Percentiles rank a stretch among this genome's conserved stretches.
Conservation (phyloP, 306 rosid species). For the Lathyrus tuberosus region DNA sequence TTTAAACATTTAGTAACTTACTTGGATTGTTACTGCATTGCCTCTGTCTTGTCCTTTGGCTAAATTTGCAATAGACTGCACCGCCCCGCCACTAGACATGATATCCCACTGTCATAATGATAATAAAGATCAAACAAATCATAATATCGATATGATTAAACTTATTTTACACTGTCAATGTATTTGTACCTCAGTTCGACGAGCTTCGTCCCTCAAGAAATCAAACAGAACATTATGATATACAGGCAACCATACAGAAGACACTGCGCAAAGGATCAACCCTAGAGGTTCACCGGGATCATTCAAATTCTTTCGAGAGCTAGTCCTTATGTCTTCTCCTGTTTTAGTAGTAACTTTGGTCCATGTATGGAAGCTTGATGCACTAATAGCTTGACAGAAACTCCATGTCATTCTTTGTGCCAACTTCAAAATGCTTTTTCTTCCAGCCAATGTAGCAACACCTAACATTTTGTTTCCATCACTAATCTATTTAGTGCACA, state of each 20-base stretch:
- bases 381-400: conserved; percentile 83
- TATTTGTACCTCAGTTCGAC: conserved; percentile 62
- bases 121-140: conserved; percentile 24
- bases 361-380: conserved; percentile 89
- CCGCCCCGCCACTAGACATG: conserved; percentile 74
- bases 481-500: not conserved
- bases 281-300: conserved; percentile 96
- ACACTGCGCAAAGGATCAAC: conserved; percentile 86
- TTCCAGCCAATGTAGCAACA: conserved; percentile 90
- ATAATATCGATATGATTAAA: not conserved
- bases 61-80: conserved; percentile 74
- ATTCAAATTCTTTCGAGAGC: conserved; percentile 89
- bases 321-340: conserved; percentile 86
- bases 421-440: conserved; percentile 88
- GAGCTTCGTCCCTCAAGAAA: conserved; percentile 82
- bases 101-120: conserved; percentile 76
- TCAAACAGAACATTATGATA: conserved; percentile 64
- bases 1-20: conserved; percentile 43
- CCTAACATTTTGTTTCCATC: conserved; percentile 48
- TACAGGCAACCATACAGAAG: conserved; percentile 88
- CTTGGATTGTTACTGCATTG: conserved; percentile 88
- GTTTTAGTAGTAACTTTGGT: conserved; percentile 73
- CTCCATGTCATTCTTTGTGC: conserved; percentile 88
- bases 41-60: conserved; percentile 98
- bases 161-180: not conserved